A percentile compares a stretch with the other conserved stretches of the same genome.
Evolutionary conservation across 768 basidiomycete species (phyloP).

Genomic region (Calvatia gigantea): DNA sequence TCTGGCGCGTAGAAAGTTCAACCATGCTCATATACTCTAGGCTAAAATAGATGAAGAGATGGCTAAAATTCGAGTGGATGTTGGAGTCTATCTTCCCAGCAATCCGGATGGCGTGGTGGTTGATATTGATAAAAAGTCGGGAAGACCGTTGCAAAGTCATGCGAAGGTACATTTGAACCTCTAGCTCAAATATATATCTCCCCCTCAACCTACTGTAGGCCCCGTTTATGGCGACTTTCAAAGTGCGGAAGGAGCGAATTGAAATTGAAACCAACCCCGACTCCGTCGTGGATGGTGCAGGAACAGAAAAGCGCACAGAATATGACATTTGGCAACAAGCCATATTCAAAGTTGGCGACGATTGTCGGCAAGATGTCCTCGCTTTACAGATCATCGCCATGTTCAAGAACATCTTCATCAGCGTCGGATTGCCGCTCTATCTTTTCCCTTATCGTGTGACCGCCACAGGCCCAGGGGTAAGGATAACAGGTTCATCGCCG

Average conservation of each 20-base stretch:
- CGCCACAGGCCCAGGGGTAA: constrained; percentile 91
- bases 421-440: constrained; percentile 85
- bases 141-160: constrained; percentile 93
- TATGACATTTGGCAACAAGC: constrained; percentile 97
- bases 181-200: not conserved
- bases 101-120: constrained; percentile 96
- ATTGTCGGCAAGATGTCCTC: constrained; percentile 97
- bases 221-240: constrained; percentile 99
- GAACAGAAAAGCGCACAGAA: constrained; percentile 52
- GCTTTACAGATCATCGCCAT: constrained; percentile 97
- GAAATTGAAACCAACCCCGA: constrained; percentile 71
- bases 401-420: constrained; percentile 97
- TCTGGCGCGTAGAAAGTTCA: not conserved
- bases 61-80: constrained; percentile 89
- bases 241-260: constrained; percentile 84
- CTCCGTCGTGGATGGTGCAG: constrained; percentile 60
- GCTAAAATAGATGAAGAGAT: constrained; percentile 99
- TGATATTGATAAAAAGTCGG: constrained; percentile 97
- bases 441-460: constrained; percentile 96
- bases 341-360: constrained; percentile 99
- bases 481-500: constrained; percentile 24
- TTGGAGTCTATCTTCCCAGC: constrained; percentile 96
- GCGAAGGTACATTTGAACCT: constrained; percentile 73
- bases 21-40: constrained; percentile 33
- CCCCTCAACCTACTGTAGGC: constrained; percentile 52